Conservation (phyloP, 345 rosid genomes). For the Citropsis articulata region DNA sequence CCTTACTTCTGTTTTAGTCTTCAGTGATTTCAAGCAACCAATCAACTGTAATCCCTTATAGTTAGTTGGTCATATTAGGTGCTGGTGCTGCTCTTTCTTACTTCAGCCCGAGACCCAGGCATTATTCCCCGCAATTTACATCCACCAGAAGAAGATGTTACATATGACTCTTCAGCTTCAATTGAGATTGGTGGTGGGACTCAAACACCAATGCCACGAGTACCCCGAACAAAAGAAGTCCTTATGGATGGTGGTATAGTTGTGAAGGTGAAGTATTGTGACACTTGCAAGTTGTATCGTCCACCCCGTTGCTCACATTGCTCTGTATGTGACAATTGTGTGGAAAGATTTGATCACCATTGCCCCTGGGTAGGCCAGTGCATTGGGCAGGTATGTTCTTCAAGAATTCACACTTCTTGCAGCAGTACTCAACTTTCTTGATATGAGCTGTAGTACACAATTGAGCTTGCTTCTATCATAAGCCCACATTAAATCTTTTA, state of each 20-base stretch:
- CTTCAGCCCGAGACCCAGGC: slow-evolving; percentile 53
- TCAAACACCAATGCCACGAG: slow-evolving; percentile 38
- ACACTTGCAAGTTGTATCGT: slow-evolving; percentile 53
- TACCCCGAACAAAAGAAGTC: slow-evolving; percentile 40
- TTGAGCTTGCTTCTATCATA: neutral
- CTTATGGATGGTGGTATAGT: slow-evolving; percentile 24
- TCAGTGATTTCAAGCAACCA: neutral
- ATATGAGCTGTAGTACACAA: neutral
- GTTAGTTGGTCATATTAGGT: slow-evolving; percentile 33
- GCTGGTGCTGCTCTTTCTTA: slow-evolving; percentile 43
- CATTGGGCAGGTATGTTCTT: slow-evolving; percentile 48
- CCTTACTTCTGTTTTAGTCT: neutral
- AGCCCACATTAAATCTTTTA: neutral
- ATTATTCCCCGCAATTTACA: slow-evolving; percentile 46
- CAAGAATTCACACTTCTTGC: neutral
- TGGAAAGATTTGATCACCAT: slow-evolving; percentile 58
- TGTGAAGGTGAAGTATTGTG: slow-evolving; percentile 48
- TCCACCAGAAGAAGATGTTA: slow-evolving; percentile 47
- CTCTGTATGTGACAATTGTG: slow-evolving; percentile 55
- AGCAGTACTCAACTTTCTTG: neutral
- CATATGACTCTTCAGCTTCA: slow-evolving; percentile 28
- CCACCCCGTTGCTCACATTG: slow-evolving; percentile 65
- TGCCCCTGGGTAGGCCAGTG: slow-evolving; percentile 68
- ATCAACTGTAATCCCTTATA: slow-evolving; percentile 6
- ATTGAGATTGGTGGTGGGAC: slow-evolving; percentile 27